phyloP scores from a whole-genome alignment of 441 rosid species.

The Mallotus japonicus region DNA sequence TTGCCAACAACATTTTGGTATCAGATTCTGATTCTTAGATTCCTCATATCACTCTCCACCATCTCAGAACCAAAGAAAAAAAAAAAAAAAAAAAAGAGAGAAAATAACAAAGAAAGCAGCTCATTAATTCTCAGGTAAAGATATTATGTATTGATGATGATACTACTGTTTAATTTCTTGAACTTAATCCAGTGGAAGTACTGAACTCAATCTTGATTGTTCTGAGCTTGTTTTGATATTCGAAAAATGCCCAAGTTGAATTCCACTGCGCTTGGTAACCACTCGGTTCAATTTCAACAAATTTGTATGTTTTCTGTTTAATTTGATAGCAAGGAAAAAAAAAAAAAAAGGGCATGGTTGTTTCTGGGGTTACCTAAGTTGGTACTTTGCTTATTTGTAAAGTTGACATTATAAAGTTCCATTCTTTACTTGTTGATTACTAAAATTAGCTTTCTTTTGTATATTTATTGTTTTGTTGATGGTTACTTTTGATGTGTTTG shows the following conservation, averaged over 20 bases:
- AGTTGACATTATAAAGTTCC: slow-evolving; percentile 1
- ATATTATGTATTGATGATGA: neutral
- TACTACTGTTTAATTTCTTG: neutral
- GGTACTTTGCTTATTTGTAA: slow-evolving; percentile 31
- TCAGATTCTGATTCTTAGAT: slow-evolving; percentile 15
- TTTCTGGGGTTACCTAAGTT: slow-evolving; percentile 1
- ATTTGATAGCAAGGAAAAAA: too few species aligned
- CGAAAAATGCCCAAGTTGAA: slow-evolving; percentile 27
- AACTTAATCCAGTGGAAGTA: neutral
- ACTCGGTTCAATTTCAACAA: slow-evolving; percentile 25
- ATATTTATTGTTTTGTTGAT: neutral
- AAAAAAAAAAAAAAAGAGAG: too few species aligned
- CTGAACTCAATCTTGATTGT: neutral
- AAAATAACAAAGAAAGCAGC: too few species aligned
- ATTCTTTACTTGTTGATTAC: slow-evolving; percentile 35
- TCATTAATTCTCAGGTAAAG: neutral
- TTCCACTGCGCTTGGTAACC: slow-evolving; percentile 33
- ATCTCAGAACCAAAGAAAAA: neutral
- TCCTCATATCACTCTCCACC: neutral
- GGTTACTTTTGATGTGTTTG: neutral
- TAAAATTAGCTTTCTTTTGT: neutral
- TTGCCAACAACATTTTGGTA: neutral
- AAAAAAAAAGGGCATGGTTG: neutral
- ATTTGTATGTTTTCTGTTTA: slow-evolving; percentile 29
- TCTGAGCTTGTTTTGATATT: neutral